Conservation (phyloP, 2,329 filamentous ascomycete species). For the Cladorrhinum sp. region DNA sequence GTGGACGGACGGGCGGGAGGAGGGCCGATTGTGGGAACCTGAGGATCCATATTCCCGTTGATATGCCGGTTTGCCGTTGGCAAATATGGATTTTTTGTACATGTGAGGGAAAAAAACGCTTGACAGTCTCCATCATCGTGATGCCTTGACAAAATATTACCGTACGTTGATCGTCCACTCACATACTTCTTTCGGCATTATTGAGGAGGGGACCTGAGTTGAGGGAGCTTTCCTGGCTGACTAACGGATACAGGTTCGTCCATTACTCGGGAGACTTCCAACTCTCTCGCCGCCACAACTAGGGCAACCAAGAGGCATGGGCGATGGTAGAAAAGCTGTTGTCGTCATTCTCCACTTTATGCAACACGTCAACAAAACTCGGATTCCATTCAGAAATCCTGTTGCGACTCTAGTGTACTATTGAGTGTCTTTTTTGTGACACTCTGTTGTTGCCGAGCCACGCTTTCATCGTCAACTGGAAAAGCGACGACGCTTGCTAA, state of each 20-base stretch:
- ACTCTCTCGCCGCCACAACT: background rate
- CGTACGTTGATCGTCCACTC: background rate
- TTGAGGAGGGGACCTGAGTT: background rate
- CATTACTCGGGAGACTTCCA: background rate
- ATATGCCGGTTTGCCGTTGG: background rate
- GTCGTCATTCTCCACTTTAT: background rate
- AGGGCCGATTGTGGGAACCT: background rate
- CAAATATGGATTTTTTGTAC: background rate
- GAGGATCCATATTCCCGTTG: background rate
- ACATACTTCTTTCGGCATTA: background rate
- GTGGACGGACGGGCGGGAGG: background rate
- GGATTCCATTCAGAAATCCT: background rate
- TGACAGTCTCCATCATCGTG: background rate
- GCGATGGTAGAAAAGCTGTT: background rate
- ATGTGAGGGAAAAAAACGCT: too few relatives aligned
- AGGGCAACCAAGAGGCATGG: background rate
- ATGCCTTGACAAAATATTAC: background rate
- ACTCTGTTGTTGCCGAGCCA: background rate
- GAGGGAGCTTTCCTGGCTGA: background rate
- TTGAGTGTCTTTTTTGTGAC: background rate
- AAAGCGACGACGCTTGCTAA: background rate
- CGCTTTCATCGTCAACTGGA: background rate
- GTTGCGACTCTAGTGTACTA: background rate
- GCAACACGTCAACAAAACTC: background rate
- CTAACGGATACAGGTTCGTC: background rate